These are phyloP conservation scores for Penicillium sp. DNA, from an alignment of 2,329 filamentous ascomycete species.

Conservation along the genomic window DNA sequence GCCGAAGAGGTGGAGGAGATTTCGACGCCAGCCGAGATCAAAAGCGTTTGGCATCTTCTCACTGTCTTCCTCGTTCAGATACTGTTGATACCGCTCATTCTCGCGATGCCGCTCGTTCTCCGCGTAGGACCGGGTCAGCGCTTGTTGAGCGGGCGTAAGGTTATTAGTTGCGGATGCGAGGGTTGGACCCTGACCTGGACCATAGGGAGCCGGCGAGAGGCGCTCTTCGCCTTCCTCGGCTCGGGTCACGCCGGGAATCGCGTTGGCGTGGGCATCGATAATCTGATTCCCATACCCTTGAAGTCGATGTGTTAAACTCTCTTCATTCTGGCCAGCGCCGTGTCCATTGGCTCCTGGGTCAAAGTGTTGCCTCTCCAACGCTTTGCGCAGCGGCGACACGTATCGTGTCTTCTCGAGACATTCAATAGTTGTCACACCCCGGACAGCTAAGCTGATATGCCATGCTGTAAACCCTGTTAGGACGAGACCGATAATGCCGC, in stretches of 20 bases:
- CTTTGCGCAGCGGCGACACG: slow-evolving; percentile 75
- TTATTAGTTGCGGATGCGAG: slow-evolving; percentile 12
- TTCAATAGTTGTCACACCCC: slow-evolving; percentile 92
- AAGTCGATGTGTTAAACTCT: slow-evolving; percentile 46
- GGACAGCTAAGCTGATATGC: slow-evolving; percentile 81
- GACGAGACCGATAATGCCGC: slow-evolving; percentile 89
- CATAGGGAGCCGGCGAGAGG: slow-evolving; percentile 40
- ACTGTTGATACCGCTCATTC: slow-evolving; percentile 72
- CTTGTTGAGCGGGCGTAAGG: slow-evolving; percentile 51
- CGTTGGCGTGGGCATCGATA: slow-evolving; percentile 80
- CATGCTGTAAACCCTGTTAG: slow-evolving; percentile 86
- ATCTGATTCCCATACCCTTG: slow-evolving; percentile 73
- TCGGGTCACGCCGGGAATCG: slow-evolving; percentile 76
- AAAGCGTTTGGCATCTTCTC: slow-evolving; percentile 91
- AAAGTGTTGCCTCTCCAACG: slow-evolving; percentile 67
- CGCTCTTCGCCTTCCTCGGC: slow-evolving; percentile 77
- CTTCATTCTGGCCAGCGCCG: slow-evolving; percentile 34
- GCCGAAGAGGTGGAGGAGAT: slow-evolving; percentile 82
- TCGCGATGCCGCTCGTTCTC: slow-evolving; percentile 67
- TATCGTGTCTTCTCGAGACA: slow-evolving; percentile 96
- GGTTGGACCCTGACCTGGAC: slow-evolving; percentile 18
- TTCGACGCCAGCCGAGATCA: slow-evolving; percentile 81
- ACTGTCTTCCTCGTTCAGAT: slow-evolving; percentile 88
- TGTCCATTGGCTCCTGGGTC: slow-evolving; percentile 48
- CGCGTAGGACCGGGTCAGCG: slow-evolving; percentile 53